A percentile compares a stretch with the other conserved stretches of the same genome.
Evolutionary conservation across 2,329 filamentous ascomycete species (phyloP).

Genomic region (Fusarium odoratissimum): DNA sequence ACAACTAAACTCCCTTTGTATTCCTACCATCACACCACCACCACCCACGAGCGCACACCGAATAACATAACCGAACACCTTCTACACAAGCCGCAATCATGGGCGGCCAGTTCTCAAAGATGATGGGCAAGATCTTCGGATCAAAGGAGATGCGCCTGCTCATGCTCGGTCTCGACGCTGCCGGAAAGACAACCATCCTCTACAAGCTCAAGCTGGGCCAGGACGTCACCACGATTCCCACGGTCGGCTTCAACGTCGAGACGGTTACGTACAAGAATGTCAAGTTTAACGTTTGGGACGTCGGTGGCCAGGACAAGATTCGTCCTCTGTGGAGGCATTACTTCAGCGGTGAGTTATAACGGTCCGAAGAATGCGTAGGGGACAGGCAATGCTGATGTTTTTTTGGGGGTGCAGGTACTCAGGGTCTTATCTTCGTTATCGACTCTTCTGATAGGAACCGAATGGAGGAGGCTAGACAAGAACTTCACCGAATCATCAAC

Average conservation of each 20-base stretch:
- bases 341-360: constrained; percentile 74
- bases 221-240: constrained; percentile 97
- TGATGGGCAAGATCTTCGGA: constrained; percentile 99
- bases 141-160: constrained; percentile 99
- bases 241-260: constrained; percentile 99
- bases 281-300: constrained; percentile 99
- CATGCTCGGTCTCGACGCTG: constrained; percentile 97
- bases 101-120: constrained; percentile 93
- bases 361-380: not conserved
- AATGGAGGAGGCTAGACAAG: constrained; percentile 92
- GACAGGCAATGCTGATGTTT: not conserved
- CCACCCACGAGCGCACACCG: not conserved
- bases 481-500: constrained; percentile 97
- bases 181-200: constrained; percentile 98
- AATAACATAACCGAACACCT: not conserved
- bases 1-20: not conserved
- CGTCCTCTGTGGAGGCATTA: constrained; percentile 97
- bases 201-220: constrained; percentile 99
- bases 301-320: constrained; percentile 99
- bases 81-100: constrained; percentile 63
- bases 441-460: constrained; percentile 92
- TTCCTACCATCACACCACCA: not conserved
- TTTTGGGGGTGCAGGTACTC: constrained; percentile 74
- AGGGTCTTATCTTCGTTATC: constrained; percentile 98
- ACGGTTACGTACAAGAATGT: constrained; percentile 99